phyloP scores from a whole-genome alignment of 768 basidiomycete species.

The Coprinopsis cinerea region DNA sequence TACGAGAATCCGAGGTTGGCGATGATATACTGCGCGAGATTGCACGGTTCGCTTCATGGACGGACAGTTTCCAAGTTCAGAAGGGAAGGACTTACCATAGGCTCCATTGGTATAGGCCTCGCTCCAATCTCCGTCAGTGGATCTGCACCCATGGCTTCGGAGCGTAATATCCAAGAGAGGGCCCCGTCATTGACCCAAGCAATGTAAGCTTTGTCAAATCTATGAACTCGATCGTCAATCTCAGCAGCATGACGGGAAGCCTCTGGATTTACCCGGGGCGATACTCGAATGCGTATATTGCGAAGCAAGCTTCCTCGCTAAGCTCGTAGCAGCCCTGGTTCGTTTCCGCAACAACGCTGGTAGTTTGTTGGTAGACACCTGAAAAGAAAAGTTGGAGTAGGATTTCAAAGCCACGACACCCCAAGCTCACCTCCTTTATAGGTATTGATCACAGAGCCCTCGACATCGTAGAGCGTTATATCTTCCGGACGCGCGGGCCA shows the following conservation, averaged over 20 bases:
- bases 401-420: too few species aligned
- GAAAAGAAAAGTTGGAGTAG: background rate
- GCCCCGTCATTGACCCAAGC: conserved; percentile 59
- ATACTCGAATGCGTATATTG: conserved; percentile 47
- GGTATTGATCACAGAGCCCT: conserved; percentile 41
- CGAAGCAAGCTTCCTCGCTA: conserved; percentile 22
- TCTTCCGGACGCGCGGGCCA: conserved; percentile 49
- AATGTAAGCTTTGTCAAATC: conserved; percentile 51
- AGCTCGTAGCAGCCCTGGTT: conserved; percentile 64
- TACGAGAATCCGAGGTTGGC: conserved; percentile 60
- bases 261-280: conserved; percentile 34
- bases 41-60: too few species aligned
- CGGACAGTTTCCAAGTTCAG: conserved; percentile 4
- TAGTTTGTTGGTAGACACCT: conserved; percentile 61
- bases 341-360: conserved; percentile 59
- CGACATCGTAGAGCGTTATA: conserved; percentile 39
- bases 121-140: conserved; percentile 41
- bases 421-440: conserved; percentile 53
- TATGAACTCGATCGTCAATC: conserved; percentile 48
- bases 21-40: conserved; percentile 62
- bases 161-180: conserved; percentile 51
- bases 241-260: background rate
- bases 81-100: conserved; percentile 41
- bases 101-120: conserved; percentile 58
- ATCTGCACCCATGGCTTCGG: conserved; percentile 46